A percentile compares a stretch with the other conserved stretches of the same genome.
Conservation (phyloP, 257 asterid species). For the Rhazya stricta region DNA sequence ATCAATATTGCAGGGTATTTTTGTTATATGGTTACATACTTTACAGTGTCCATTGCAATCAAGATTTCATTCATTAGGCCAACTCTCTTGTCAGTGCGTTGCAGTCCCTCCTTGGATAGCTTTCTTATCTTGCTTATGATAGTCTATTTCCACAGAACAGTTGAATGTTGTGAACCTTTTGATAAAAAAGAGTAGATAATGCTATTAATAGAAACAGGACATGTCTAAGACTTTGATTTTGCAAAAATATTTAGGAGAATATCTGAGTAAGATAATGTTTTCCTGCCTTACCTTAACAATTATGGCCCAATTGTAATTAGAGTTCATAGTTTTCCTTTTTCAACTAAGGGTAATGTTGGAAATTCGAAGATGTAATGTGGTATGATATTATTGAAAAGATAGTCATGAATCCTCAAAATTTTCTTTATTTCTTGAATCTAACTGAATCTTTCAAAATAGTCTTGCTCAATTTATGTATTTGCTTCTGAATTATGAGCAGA, state of each 20-base stretch:
- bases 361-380: not conserved
- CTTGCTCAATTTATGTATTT: not conserved
- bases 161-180: not conserved
- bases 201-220: not conserved
- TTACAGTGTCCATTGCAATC: constrained; percentile 86
- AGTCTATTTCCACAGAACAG: constrained; percentile 48
- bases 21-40: constrained; percentile 38
- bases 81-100: constrained; percentile 73
- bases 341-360: not conserved
- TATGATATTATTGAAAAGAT: not conserved
- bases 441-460: not conserved
- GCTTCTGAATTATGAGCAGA: not conserved
- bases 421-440: not conserved
- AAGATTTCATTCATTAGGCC: constrained; percentile 80
- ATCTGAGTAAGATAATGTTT: not conserved
- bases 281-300: not conserved
- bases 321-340: not conserved
- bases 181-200: not conserved
- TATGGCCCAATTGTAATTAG: not conserved
- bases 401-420: not conserved
- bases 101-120: constrained; percentile 71
- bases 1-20: constrained; percentile 1
- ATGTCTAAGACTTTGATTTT: too few relatives aligned
- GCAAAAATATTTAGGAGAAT: not conserved
- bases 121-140: constrained; percentile 68